Percentiles rank a stretch among this genome's conserved stretches.
These are phyloP conservation scores for Mallotus nudiflorus DNA, from an alignment of 345 rosid species.

Conservation along the genomic window DNA sequence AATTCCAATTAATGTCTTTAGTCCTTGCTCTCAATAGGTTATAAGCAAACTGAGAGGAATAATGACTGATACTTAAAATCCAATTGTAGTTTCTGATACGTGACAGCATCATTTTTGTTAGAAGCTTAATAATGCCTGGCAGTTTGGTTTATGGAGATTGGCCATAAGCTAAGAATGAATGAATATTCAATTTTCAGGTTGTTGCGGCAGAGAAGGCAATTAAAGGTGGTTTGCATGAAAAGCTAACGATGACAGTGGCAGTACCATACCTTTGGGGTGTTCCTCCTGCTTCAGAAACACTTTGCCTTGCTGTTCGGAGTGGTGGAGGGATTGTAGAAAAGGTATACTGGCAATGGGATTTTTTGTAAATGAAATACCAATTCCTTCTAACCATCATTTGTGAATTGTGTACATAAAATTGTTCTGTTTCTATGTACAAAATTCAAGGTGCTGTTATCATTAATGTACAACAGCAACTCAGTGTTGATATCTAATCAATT, in stretches of 20 bases:
- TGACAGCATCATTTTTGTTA: not conserved
- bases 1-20: not conserved
- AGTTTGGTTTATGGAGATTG: not conserved
- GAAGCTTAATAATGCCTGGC: not conserved
- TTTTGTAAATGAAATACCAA: constrained; percentile 44
- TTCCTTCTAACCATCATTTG: constrained; percentile 15
- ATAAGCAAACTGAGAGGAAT: not conserved
- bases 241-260: constrained; percentile 85
- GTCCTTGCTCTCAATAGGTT: not conserved
- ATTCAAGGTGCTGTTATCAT: constrained; percentile 11
- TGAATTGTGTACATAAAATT: constrained; percentile 38
- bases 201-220: constrained; percentile 78
- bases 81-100: not conserved
- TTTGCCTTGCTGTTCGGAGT: constrained; percentile 80
- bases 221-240: constrained; percentile 84
- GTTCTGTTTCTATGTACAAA: constrained; percentile 36
- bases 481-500: constrained; percentile 16
- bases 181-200: constrained; percentile 38
- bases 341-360: constrained; percentile 92
- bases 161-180: not conserved
- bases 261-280: constrained; percentile 97
- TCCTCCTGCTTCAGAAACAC: constrained; percentile 93
- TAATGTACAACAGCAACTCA: not conserved
- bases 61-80: not conserved
- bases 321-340: constrained; percentile 97